These are phyloP conservation scores for Daldinia caldariorum DNA, from an alignment of 495 filamentous ascomycete species.

Conservation along the genomic window DNA sequence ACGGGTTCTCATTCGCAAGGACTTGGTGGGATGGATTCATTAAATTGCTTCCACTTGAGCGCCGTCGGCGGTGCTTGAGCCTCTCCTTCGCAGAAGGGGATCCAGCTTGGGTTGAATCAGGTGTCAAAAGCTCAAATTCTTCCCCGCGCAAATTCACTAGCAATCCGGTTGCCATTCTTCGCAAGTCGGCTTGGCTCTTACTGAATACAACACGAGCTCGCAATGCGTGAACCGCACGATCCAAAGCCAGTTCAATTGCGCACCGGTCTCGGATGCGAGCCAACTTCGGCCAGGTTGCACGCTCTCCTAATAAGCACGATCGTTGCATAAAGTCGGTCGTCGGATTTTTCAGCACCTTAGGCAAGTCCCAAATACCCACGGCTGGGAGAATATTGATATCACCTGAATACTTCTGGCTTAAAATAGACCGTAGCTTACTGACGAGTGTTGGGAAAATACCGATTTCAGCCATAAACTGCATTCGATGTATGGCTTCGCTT, in stretches of 20 bases:
- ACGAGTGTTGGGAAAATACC: conserved; percentile 83
- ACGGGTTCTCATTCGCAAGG: conserved; percentile 33
- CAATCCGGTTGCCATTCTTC: conserved; percentile 54
- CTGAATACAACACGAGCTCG: conserved; percentile 82
- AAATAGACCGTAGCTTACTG: conserved; percentile 79
- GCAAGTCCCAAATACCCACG: conserved; percentile 77
- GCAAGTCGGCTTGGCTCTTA: conserved; percentile 72
- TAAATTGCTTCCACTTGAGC: conserved; percentile 45
- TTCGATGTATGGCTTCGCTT: conserved; percentile 80
- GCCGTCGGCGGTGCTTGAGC: conserved; percentile 35
- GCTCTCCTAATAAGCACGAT: conserved; percentile 78
- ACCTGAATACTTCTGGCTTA: conserved; percentile 92
- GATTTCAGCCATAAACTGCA: conserved; percentile 82
- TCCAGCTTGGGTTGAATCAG: conserved; percentile 15
- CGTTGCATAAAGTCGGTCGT: conserved; percentile 87
- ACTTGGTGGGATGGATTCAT: conserved; percentile 18
- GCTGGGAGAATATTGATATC: conserved; percentile 94
- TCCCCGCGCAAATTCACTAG: conserved; percentile 14
- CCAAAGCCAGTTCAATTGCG: conserved; percentile 86
- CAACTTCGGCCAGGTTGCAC: conserved; percentile 90
- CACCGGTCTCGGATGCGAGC: conserved; percentile 82
- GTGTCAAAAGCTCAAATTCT: conserved; percentile 12
- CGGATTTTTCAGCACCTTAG: conserved; percentile 83
- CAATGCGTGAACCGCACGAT: conserved; percentile 80
- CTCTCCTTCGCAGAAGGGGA: conserved; percentile 27